Conservation (phyloP, 495 filamentous ascomycete genomes). For the Neurospora sp. region DNA sequence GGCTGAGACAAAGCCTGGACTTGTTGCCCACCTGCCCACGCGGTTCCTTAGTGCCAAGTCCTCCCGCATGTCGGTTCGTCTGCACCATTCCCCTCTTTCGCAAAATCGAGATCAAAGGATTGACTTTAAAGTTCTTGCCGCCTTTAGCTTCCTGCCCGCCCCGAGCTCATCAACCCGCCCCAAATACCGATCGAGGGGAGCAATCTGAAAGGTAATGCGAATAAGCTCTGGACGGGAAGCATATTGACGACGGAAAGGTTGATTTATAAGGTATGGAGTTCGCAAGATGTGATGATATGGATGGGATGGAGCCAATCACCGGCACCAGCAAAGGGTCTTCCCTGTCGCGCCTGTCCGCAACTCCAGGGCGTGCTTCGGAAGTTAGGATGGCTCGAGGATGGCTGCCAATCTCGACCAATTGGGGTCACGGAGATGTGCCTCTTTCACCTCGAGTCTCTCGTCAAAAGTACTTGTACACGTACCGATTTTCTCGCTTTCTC, state of each 20-base stretch:
- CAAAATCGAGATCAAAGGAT: neutral
- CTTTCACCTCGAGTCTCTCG: neutral
- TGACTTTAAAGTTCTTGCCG: neutral
- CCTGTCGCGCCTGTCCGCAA: neutral
- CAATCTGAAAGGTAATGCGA: neutral
- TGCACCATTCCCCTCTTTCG: neutral
- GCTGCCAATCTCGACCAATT: neutral
- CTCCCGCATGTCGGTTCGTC: neutral
- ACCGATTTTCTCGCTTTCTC: neutral
- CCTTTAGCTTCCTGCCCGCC: neutral
- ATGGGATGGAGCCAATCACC: neutral
- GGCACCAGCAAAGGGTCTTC: neutral
- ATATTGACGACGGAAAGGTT: neutral
- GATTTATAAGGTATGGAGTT: neutral
- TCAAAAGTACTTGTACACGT: neutral
- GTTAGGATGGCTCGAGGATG: neutral
- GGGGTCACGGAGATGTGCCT: neutral
- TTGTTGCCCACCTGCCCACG: neutral
- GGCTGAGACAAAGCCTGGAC: constrained; percentile 7
- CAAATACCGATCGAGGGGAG: neutral
- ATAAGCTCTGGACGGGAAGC: neutral
- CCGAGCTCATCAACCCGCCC: neutral
- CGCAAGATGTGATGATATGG: neutral
- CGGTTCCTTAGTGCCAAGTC: neutral
- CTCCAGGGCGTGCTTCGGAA: neutral